Percentiles rank a stretch among this genome's conserved stretches.
Evolutionary conservation across 768 basidiomycete species (phyloP).

Genomic region (Termitomyces sp.): DNA sequence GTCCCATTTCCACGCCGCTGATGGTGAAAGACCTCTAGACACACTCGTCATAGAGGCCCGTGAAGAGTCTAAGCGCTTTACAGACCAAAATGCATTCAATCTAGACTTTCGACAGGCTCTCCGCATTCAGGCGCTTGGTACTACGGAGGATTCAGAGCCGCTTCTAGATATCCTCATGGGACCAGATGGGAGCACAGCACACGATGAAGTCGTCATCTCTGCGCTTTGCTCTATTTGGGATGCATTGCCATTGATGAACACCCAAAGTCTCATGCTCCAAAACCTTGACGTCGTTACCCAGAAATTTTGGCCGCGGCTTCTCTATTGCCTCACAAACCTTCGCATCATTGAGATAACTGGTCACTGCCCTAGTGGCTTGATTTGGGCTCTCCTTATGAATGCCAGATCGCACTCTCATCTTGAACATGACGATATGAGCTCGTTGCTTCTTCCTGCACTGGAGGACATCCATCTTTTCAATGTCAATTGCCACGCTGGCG

Average conservation of each 20-base stretch:
- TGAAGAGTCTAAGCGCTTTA: constrained; percentile 21
- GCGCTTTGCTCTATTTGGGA: constrained; percentile 26
- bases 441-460: constrained; percentile 27
- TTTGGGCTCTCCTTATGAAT: constrained; percentile 35
- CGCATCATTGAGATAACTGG: constrained; percentile 32
- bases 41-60: constrained; percentile 25
- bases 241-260: constrained; percentile 25
- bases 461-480: constrained; percentile 33
- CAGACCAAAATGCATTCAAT: constrained; percentile 16
- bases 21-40: constrained; percentile 19
- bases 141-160: constrained; percentile 17
- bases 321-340: constrained; percentile 24
- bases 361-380: constrained; percentile 31
- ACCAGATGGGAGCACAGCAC: constrained; percentile 18
- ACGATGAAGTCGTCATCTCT: constrained; percentile 29
- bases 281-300: constrained; percentile 34
- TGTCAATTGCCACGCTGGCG: constrained; percentile 34
- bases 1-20: constrained; percentile 18
- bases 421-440: constrained; percentile 20
- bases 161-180: constrained; percentile 27
- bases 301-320: constrained; percentile 31
- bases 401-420: constrained; percentile 24
- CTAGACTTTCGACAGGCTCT: constrained; percentile 28
- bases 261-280: constrained; percentile 30
- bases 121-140: constrained; percentile 28